These are phyloP conservation scores for Agaricus sinodeliciosus DNA, from an alignment of 768 basidiomycete genomes.

Conservation along the genomic window DNA sequence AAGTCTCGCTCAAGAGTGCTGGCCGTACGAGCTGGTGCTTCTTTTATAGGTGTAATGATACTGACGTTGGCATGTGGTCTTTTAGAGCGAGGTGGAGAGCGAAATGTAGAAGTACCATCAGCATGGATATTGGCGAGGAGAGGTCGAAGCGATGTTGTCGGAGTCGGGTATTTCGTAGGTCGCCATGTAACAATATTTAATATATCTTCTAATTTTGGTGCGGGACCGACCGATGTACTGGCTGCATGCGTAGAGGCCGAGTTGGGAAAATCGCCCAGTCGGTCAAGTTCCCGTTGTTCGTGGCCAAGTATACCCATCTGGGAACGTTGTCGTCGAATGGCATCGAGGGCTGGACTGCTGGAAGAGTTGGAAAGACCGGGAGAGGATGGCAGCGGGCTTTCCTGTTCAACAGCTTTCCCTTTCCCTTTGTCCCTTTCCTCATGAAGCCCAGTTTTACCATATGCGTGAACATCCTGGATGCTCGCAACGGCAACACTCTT, in stretches of 20 bases:
- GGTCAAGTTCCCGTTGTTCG: background rate
- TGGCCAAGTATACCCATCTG: conserved; percentile 6
- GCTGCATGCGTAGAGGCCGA: conserved; percentile 1
- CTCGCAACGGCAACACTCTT: background rate
- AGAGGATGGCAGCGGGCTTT: conserved; percentile 1
- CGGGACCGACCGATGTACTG: background rate
- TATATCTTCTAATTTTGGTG: conserved; percentile 8
- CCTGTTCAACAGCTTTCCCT: conserved; percentile 21
- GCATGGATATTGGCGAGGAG: conserved; percentile 6
- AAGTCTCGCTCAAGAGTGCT: conserved; percentile 4
- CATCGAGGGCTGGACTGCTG: conserved; percentile 6
- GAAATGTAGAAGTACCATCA: conserved; percentile 2
- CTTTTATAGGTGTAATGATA: background rate
- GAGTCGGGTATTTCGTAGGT: conserved; percentile 11
- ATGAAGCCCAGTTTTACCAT: background rate
- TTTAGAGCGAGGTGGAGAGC: background rate
- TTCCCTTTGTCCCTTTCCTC: conserved; percentile 14
- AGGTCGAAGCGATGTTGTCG: conserved; percentile 4
- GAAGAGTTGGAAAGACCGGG: background rate
- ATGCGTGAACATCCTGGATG: conserved; percentile 6
- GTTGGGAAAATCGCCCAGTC: background rate
- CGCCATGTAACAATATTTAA: conserved; percentile 11
- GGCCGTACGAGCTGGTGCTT: background rate
- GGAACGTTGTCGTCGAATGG: conserved; percentile 4
- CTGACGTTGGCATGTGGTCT: background rate